Evolutionary conservation across 345 rosid genomes (phyloP).

Genomic region (Excoecaria agallocha): DNA sequence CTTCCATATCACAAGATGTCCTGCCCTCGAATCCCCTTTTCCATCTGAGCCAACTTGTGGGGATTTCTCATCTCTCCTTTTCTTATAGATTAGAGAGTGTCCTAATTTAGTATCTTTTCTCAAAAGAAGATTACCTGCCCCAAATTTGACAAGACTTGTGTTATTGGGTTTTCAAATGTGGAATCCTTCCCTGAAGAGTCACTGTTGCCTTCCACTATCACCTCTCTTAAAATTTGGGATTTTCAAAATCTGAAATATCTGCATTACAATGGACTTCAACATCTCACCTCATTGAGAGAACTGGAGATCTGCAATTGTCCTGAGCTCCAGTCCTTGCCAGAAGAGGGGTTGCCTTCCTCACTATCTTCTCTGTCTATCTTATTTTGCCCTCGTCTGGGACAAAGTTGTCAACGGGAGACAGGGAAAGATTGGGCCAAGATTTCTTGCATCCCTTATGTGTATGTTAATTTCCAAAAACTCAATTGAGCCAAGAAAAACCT

Average conservation of each 20-base stretch:
- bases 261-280: conserved; percentile 12
- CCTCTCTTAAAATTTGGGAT: conserved; percentile 16
- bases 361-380: conserved; percentile 1
- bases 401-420: conserved; percentile 3
- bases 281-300: conserved; percentile 8
- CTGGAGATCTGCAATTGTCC: conserved; percentile 11
- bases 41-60: neutral
- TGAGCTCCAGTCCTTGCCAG: conserved; percentile 6
- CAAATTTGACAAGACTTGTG: conserved; percentile 7
- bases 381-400: conserved; percentile 7
- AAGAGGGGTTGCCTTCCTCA: conserved; percentile 9
- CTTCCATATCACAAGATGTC: conserved; percentile 8
- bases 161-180: conserved; percentile 11
- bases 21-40: conserved; percentile 5
- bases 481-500: neutral
- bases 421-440: conserved; percentile 11
- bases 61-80: neutral
- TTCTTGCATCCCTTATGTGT: neutral
- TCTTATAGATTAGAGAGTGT: conserved; percentile 9
- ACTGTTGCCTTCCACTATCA: conserved; percentile 14
- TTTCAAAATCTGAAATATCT: conserved; percentile 7
- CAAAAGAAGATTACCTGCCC: conserved; percentile 17
- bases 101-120: conserved; percentile 13
- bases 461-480: neutral
- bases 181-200: conserved; percentile 12